A percentile compares a stretch with the other conserved stretches of the same genome.
Evolutionary conservation across 495 filamentous ascomycete species (phyloP).

Genomic region (Penicillium subrubescens): DNA sequence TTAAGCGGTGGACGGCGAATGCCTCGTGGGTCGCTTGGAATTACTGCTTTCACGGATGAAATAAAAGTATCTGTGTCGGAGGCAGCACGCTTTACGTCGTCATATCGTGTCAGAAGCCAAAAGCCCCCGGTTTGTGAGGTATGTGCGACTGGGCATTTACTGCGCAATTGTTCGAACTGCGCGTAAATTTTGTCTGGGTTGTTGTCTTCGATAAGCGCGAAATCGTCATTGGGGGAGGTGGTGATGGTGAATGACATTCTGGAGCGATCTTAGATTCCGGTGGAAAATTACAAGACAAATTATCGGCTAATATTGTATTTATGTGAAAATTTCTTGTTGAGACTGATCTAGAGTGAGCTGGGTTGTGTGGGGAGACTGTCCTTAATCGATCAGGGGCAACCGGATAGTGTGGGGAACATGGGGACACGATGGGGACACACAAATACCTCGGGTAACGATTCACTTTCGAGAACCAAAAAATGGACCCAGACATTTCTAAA

Average conservation of each 20-base stretch:
- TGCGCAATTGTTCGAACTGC: not conserved
- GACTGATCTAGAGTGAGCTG: not conserved
- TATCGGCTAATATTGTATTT: not conserved
- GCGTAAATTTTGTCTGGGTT: not conserved
- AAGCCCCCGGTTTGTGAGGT: constrained; percentile 2
- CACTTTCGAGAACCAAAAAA: too few species aligned
- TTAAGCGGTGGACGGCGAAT: constrained; percentile 8
- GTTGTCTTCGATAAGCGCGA: not conserved
- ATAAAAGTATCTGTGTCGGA: not conserved
- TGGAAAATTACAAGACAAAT: not conserved
- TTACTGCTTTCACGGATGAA: constrained; percentile 4
- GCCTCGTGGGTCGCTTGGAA: constrained; percentile 4
- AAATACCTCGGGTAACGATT: not conserved
- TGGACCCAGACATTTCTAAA: too few species aligned
- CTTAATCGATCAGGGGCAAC: not conserved
- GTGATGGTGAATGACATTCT: not conserved
- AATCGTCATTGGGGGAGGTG: not conserved
- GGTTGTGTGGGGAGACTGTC: not conserved
- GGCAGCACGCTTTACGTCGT: not conserved
- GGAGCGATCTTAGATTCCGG: not conserved
- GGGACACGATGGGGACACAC: not conserved
- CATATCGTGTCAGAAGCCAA: constrained; percentile 3
- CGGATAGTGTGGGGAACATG: not conserved
- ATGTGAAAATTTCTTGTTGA: not conserved
- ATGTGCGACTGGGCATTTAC: constrained; percentile 1